Base-by-base conservation (phyloP, 495 filamentous ascomycete genomes). In the Amorphotheca resinae region DNA sequence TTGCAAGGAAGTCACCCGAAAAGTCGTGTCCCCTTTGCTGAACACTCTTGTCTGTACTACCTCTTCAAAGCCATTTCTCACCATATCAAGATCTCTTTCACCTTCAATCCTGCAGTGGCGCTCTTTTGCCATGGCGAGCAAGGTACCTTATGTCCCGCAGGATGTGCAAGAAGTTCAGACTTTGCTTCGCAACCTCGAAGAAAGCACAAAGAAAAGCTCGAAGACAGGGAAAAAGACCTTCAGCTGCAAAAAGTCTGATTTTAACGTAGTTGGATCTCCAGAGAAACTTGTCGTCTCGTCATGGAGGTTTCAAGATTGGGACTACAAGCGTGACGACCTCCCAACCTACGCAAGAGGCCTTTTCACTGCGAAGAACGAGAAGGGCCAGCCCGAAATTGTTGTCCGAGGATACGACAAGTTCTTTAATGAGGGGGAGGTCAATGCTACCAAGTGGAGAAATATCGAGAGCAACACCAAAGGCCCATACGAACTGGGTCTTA, bases 331-430 rank as follows among this genome's bases (percentile, higher is more conserved):
- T 41, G 51, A 56, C 8, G 68, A 84, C 42, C 73, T 98, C 4
- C 91, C 91, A 3, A 93, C 80, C 5, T 93, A 94, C 56, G 86
- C 91, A 14, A 78, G 91, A 15, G 93, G 93, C 16, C 72, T 98
- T 1, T 98, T 98, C 61, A 98, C 88, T 15, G 79, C 77, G 33
- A 69, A 60, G 46, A 74, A 68, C 33, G 62, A 67, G 37, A 64
- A 76, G 16, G 76, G 77, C 4, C 64, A 67, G 2, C 67, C 73
- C 12, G 85, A 95, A 59, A 95, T 98, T 42, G 79, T 70, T 2
- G 74, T 78, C 25, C 74, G 91, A 44, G 91, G 91, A 25, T 98
- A 98, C 62, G 93, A 98, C 67, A 98, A 98, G 64, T 98, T 98
- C 68, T 96, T 96, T 76, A 98, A 98, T 55, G 68, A 82, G 21